Evolutionary conservation across 441 rosid species (phyloP).

Genomic region (Populus hybrid): DNA sequence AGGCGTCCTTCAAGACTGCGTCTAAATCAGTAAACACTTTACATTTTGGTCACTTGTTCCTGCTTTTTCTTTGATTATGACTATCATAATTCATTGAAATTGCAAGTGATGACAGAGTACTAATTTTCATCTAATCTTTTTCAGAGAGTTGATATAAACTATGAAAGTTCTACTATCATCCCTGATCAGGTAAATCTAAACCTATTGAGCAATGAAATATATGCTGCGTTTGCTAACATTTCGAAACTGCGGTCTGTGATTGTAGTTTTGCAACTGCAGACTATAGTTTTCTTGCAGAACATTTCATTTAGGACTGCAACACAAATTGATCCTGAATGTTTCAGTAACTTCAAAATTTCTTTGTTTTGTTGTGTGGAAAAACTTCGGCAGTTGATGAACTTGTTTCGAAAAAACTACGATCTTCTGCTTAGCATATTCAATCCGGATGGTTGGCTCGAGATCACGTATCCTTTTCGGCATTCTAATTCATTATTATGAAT

Average conservation of each 20-base stretch:
- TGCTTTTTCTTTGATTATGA: neutral
- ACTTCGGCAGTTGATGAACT: slow-evolving; percentile 61
- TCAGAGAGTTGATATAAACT: slow-evolving; percentile 69
- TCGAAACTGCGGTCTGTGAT: neutral
- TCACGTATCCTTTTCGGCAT: slow-evolving; percentile 62
- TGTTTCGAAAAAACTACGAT: slow-evolving; percentile 64
- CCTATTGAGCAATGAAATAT: neutral
- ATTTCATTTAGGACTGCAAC: neutral
- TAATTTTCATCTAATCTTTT: slow-evolving; percentile 13
- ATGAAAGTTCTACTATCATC: slow-evolving; percentile 59
- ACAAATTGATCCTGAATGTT: neutral
- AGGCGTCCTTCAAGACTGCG: slow-evolving; percentile 62
- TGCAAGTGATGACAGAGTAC: neutral
- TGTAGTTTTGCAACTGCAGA: no score
- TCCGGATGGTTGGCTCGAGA: slow-evolving; percentile 84
- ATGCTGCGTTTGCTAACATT: neutral
- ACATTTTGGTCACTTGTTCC: neutral
- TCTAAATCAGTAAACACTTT: slow-evolving; percentile 55
- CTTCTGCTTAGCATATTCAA: slow-evolving; percentile 71
- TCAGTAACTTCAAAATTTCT: slow-evolving; percentile 1
- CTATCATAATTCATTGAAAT: neutral
- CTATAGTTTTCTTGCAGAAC: no score
- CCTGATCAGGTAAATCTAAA: slow-evolving; percentile 60
- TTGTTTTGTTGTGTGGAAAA: slow-evolving; percentile 10
- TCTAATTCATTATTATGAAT: no score